Evolutionary conservation across 345 rosid genomes (phyloP).

Genomic region (Lagerstroemia speciosa): DNA sequence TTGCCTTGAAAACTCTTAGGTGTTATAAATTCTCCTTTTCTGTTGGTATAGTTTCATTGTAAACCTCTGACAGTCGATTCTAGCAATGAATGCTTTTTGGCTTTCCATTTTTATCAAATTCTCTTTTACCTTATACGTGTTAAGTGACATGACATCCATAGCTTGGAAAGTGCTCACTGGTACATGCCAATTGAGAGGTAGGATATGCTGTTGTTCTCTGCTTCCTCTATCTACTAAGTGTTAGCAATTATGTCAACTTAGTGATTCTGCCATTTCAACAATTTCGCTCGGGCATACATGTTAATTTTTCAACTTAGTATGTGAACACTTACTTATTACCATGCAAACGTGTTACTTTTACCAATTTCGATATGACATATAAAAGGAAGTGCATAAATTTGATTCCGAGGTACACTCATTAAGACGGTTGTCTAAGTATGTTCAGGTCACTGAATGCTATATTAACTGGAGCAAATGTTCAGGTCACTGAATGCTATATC

Average conservation of each 20-base stretch:
- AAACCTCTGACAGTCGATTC: background rate
- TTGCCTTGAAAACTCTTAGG: constrained; percentile 12
- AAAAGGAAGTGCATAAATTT: background rate
- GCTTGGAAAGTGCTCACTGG: constrained; percentile 42
- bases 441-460: background rate
- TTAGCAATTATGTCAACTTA: constrained; percentile 35
- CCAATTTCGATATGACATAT: background rate
- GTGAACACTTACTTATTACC: background rate
- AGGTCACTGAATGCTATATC: background rate
- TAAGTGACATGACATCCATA: constrained; percentile 20
- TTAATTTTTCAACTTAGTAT: background rate
- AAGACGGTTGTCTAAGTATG: background rate
- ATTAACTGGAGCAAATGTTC: background rate
- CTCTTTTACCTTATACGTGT: constrained; percentile 8
- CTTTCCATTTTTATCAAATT: background rate
- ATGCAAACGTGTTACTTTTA: background rate
- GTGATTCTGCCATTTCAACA: constrained; percentile 29
- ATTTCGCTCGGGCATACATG: constrained; percentile 14
- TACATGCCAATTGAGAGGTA: constrained; percentile 21
- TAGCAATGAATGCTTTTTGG: background rate
- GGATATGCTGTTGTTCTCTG: constrained; percentile 36
- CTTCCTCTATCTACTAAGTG: constrained; percentile 43
- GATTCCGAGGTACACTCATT: background rate
- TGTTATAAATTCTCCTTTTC: constrained; percentile 9
- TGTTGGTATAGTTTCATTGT: background rate